Evolutionary conservation across 2,329 filamentous ascomycete species (phyloP), one percentile per base, ranked within the genome.

Genomic region (Penicillium hesseltinei): DNA sequence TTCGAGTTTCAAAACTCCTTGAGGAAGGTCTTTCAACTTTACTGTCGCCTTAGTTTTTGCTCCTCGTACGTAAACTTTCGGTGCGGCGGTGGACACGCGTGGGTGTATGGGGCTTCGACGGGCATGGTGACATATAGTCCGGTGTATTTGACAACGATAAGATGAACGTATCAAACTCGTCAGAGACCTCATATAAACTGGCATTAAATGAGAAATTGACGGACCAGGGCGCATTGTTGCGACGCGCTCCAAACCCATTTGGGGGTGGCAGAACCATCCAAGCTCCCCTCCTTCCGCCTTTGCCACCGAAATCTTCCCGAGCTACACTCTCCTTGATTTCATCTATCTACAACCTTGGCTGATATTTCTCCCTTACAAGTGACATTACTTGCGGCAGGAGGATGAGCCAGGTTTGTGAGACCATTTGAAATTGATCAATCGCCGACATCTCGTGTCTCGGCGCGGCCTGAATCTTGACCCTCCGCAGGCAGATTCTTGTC

Each of bases 1-100:
- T 7, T 79, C 71, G 23, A 76, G 62, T 43, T 79, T 74, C 40
- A 88, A 71, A 5, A 75, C 69, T 5, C 85, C 84, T 70, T 88
- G 85, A 5, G 82, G 82, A 31, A 87, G 73, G 27, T 83, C 77
- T 58, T 79, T 75, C 25, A 79, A 63, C 44, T 76, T 78, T 27
- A 72, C 62, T 0, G 71, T 73, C 3, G 73, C 65, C 53, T 71
- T 69, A 1, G 69, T 75, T 64, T 75, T 78, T 47, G 74, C 74
- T 42, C 68, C 65, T 63, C 62, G 62, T 42, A 58, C 43, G 31
- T 62, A 55, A 25, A 61, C 21, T 46, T 19, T 54, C 25, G 64
- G 47, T 44, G 31, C 39, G 47, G 59, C 54, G 51, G 51, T 50
- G 52, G 58, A 58, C 51, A 51, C 51, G 43, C 59, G 63, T 51